Evolutionary conservation across 371 early-diverging fungal species (phyloP).

Genomic region (Actinomucor elegans): DNA sequence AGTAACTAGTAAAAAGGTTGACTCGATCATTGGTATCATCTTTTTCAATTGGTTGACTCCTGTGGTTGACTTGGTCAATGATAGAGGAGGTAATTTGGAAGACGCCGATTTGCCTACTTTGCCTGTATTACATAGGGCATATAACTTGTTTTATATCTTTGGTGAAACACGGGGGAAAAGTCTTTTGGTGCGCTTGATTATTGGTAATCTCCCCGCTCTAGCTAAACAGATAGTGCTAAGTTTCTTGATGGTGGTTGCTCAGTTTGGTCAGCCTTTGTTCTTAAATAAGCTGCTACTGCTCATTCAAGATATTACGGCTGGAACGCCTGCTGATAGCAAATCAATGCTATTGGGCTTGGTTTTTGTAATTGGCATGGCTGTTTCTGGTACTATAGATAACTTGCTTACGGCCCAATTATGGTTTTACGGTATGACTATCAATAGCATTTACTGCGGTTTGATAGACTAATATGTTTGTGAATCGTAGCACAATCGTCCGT

Average conservation of each 20-base stretch:
- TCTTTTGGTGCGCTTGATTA: slow-evolving; percentile 21
- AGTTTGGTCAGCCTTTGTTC: slow-evolving; percentile 37
- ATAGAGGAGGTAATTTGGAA: slow-evolving; percentile 15
- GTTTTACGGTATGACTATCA: slow-evolving; percentile 36
- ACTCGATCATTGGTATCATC: slow-evolving; percentile 25
- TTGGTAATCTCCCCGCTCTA: slow-evolving; percentile 26
- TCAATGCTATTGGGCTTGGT: slow-evolving; percentile 37
- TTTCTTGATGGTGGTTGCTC: slow-evolving; percentile 23
- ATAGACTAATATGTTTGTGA: background rate
- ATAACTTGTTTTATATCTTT: slow-evolving; percentile 30
- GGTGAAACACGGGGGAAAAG: slow-evolving; percentile 14
- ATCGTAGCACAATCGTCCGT: slow-evolving; percentile 34
- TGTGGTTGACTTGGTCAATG: slow-evolving; percentile 22
- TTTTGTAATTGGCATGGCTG: slow-evolving; percentile 33
- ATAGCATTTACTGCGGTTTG: background rate
- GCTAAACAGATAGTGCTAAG: slow-evolving; percentile 20
- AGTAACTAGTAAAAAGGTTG: slow-evolving; percentile 8
- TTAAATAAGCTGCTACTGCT: slow-evolving; percentile 30
- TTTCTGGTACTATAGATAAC: slow-evolving; percentile 31
- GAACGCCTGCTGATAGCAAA: background rate
- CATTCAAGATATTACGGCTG: slow-evolving; percentile 26
- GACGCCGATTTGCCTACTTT: slow-evolving; percentile 35
- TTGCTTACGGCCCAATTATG: slow-evolving; percentile 43
- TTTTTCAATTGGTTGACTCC: slow-evolving; percentile 29
- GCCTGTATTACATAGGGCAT: slow-evolving; percentile 25